These are phyloP conservation scores for Ophiostoma sp. DNA, from an alignment of 2,329 filamentous ascomycete genomes.

Conservation along the genomic window DNA sequence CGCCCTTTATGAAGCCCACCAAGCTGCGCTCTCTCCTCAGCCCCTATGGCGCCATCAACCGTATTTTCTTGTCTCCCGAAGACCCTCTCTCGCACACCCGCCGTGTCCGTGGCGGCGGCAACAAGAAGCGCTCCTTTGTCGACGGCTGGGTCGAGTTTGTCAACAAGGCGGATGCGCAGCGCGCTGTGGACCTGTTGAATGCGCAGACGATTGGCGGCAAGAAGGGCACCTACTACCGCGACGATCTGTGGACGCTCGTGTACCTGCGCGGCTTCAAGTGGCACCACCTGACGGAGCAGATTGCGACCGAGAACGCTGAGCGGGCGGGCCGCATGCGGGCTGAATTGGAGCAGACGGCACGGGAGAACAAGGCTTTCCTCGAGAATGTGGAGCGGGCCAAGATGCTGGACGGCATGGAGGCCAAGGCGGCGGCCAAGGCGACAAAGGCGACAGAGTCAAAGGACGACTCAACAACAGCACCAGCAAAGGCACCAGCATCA, in stretches of 20 bases:
- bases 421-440: conserved; percentile 54
- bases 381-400: conserved; percentile 77
- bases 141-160: conserved; percentile 88
- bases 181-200: conserved; percentile 74
- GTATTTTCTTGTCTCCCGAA: conserved; percentile 78
- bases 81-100: conserved; percentile 65
- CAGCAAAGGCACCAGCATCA: conserved; percentile 31
- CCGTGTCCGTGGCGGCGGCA: conserved; percentile 71
- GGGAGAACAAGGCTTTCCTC: conserved; percentile 80
- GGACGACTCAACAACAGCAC: conserved; percentile 29
- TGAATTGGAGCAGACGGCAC: conserved; percentile 72
- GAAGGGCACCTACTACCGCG: conserved; percentile 79
- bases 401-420: conserved; percentile 73
- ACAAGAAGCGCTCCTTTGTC: conserved; percentile 78
- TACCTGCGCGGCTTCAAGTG: conserved; percentile 86
- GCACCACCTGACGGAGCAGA: conserved; percentile 72
- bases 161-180: conserved; percentile 73
- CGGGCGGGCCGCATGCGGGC: conserved; percentile 72
- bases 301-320: conserved; percentile 79
- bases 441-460: conserved; percentile 31
- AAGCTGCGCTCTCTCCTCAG: conserved; percentile 74
- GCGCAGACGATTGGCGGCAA: conserved; percentile 78
- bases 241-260: conserved; percentile 82
- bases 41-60: conserved; percentile 73
- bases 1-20: conserved; percentile 83